Conservation (phyloP, 306 rosid genomes). For the Echinosophora koreensis region DNA sequence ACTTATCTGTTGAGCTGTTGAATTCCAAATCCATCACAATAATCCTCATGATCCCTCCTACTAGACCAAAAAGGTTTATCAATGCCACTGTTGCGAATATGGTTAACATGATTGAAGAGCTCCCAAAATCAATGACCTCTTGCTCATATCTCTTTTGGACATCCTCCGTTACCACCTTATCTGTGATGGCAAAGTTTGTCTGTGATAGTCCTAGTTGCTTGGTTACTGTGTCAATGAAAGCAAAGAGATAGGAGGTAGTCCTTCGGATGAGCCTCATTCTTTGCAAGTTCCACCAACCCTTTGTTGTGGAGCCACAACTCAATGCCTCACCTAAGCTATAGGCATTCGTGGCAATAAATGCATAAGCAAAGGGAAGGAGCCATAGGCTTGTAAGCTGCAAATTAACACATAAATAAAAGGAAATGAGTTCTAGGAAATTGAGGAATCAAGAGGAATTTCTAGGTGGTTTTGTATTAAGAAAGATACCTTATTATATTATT, state of each 20-base stretch:
- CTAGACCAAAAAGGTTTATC: slow-evolving; percentile 56
- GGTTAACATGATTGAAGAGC: slow-evolving; percentile 53
- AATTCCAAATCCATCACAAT: slow-evolving; percentile 32
- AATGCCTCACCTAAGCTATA: slow-evolving; percentile 60
- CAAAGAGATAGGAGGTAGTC: slow-evolving; percentile 62
- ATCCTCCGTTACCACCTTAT: slow-evolving; percentile 61
- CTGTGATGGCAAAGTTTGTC: slow-evolving; percentile 58
- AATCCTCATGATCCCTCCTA: slow-evolving; percentile 55
- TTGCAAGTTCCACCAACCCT: slow-evolving; percentile 78
- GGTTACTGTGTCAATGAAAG: slow-evolving; percentile 57
- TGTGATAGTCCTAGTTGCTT: slow-evolving; percentile 61
- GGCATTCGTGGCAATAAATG: slow-evolving; percentile 52
- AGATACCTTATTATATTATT: too few species aligned
- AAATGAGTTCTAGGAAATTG: slow-evolving; percentile 4
- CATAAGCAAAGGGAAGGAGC: slow-evolving; percentile 73
- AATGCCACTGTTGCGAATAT: slow-evolving; percentile 64
- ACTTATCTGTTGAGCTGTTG: slow-evolving; percentile 4
- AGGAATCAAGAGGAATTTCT: background rate
- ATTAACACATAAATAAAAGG: slow-evolving; percentile 26
- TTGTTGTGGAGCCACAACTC: slow-evolving; percentile 50
- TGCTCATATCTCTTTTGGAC: slow-evolving; percentile 56
- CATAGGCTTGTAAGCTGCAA: slow-evolving; percentile 65
- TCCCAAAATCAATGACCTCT: slow-evolving; percentile 73
- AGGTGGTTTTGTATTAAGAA: background rate
- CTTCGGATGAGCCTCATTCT: slow-evolving; percentile 62